These are phyloP conservation scores for Zymoseptoria tritici DNA, from an alignment of 2,329 filamentous ascomycete species.

Conservation along the genomic window DNA sequence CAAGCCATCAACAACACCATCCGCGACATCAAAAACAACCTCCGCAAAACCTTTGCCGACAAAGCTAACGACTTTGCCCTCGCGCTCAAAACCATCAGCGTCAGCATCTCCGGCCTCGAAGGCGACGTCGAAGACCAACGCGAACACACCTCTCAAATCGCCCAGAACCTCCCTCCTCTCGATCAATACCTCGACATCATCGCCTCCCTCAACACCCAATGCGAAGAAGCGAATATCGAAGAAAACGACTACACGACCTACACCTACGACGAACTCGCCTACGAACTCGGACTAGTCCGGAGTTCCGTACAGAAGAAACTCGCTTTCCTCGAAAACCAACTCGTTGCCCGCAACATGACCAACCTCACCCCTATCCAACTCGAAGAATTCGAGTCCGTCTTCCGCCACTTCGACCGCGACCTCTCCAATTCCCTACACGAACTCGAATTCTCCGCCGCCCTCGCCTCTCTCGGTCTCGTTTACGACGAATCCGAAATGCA, in stretches of 20 bases:
- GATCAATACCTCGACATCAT: slow-evolving; percentile 87
- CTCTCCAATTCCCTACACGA: slow-evolving; percentile 84
- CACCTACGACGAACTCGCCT: slow-evolving; percentile 90
- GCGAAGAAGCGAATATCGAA: slow-evolving; percentile 93
- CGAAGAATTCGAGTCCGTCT: slow-evolving; percentile 97
- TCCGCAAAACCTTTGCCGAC: slow-evolving; percentile 88
- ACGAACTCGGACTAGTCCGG: slow-evolving; percentile 87
- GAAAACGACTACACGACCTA: slow-evolving; percentile 99
- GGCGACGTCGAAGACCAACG: slow-evolving; percentile 95
- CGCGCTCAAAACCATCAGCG: slow-evolving; percentile 86
- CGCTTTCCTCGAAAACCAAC: slow-evolving; percentile 94
- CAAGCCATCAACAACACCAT: slow-evolving; percentile 98
- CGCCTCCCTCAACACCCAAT: slow-evolving; percentile 76
- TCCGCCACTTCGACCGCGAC: slow-evolving; percentile 94
- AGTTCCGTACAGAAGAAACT: slow-evolving; percentile 93
- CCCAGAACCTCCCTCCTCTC: slow-evolving; percentile 78
- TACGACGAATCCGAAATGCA: slow-evolving; percentile 99
- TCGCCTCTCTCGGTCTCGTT: slow-evolving; percentile 89
- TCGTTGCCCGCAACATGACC: slow-evolving; percentile 97
- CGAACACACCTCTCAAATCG: slow-evolving; percentile 75
- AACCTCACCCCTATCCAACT: slow-evolving; percentile 97
- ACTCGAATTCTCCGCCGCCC: slow-evolving; percentile 88
- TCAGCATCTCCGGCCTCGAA: slow-evolving; percentile 93
- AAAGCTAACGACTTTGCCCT: slow-evolving; percentile 98
- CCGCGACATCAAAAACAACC: slow-evolving; percentile 92